These are phyloP conservation scores for Huntiella abstrusa DNA, from an alignment of 2,329 filamentous ascomycete species.

Conservation along the genomic window DNA sequence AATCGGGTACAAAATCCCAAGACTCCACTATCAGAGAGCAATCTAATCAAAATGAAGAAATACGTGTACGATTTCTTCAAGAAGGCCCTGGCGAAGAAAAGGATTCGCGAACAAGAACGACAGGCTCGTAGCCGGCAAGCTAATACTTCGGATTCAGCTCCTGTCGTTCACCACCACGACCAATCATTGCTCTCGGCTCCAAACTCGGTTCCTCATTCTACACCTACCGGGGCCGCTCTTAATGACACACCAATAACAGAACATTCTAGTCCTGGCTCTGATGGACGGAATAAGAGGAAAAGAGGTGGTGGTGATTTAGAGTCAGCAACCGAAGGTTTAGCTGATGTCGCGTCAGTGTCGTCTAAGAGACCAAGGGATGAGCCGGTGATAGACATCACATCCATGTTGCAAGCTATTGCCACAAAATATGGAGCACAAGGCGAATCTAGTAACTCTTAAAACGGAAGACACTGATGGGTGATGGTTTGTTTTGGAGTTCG, in stretches of 20 bases:
- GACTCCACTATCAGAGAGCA: slow-evolving; percentile 48
- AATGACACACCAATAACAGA: slow-evolving; percentile 17
- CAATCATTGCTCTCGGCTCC: slow-evolving; percentile 7
- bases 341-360: slow-evolving; percentile 9
- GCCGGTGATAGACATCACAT: slow-evolving; percentile 10
- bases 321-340: slow-evolving; percentile 11
- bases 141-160: slow-evolving; percentile 8
- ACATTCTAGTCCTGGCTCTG: slow-evolving; percentile 19
- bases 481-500: too few relatives aligned
- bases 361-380: slow-evolving; percentile 33
- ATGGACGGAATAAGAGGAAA: slow-evolving; percentile 45
- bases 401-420: too few relatives aligned
- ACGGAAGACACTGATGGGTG: too few relatives aligned
- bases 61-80: slow-evolving; percentile 76
- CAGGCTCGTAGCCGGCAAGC: slow-evolving; percentile 26
- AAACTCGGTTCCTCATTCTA: slow-evolving; percentile 13
- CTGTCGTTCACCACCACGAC: slow-evolving; percentile 13
- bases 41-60: slow-evolving; percentile 63
- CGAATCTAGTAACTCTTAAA: too few relatives aligned
- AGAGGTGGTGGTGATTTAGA: slow-evolving; percentile 25
- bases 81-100: slow-evolving; percentile 65
- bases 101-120: slow-evolving; percentile 24
- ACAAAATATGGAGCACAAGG: too few relatives aligned
- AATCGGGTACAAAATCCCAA: slow-evolving; percentile 69
- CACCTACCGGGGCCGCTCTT: slow-evolving; percentile 12